phyloP scores from a whole-genome alignment of 2,329 filamentous ascomycete species.

The Venturiaceae sp. region DNA sequence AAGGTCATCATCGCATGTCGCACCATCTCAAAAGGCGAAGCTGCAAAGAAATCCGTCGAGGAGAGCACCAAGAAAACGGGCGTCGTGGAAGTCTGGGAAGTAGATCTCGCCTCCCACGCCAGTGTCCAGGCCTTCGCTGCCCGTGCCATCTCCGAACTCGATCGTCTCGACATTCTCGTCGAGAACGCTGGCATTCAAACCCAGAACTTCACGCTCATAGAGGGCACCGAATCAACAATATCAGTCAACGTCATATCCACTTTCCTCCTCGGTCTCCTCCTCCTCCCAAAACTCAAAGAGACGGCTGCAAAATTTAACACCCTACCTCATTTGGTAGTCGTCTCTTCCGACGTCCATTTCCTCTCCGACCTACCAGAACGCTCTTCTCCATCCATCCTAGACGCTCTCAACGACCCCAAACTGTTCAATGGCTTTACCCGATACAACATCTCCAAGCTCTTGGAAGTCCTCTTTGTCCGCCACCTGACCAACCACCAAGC shows the following conservation, averaged over 20 bases:
- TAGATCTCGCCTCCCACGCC: constrained; percentile 32
- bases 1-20: constrained; percentile 38
- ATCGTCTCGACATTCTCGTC: constrained; percentile 23
- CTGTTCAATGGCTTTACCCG: constrained; percentile 11
- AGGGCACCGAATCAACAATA: not conserved
- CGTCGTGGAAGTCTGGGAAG: constrained; percentile 34
- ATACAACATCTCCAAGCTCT: constrained; percentile 18
- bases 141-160: constrained; percentile 16
- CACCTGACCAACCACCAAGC: not conserved
- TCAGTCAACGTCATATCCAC: constrained; percentile 10
- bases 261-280: constrained; percentile 6
- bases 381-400: constrained; percentile 10
- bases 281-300: constrained; percentile 7
- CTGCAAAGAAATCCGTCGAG: constrained; percentile 31
- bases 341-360: constrained; percentile 11
- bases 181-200: constrained; percentile 26
- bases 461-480: constrained; percentile 15
- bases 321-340: constrained; percentile 8
- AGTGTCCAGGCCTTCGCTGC: constrained; percentile 27
- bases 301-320: not conserved
- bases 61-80: constrained; percentile 14
- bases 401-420: constrained; percentile 11
- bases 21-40: constrained; percentile 32
- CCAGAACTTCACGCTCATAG: not conserved
- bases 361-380: constrained; percentile 4